Conservation (phyloP, 345 rosid genomes). For the Sonneratia caseolaris region DNA sequence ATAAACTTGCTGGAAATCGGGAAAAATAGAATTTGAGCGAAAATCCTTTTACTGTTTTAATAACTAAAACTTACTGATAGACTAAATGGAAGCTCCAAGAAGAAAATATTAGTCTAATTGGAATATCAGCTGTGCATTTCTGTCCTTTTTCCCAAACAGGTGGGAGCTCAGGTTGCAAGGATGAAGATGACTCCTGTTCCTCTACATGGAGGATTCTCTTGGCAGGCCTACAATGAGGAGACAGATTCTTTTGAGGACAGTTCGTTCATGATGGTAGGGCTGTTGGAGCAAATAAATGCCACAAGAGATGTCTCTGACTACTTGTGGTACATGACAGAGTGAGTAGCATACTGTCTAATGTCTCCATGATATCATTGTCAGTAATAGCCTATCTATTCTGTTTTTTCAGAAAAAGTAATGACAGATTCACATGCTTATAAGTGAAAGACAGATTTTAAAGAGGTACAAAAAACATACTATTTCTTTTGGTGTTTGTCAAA, state of each 20-base stretch:
- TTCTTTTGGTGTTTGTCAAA: neutral
- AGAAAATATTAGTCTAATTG: neutral
- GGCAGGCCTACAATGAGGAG: constrained; percentile 88
- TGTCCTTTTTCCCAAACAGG: constrained; percentile 25
- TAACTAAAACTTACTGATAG: neutral
- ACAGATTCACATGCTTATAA: too few relatives aligned
- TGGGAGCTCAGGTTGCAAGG: constrained; percentile 77
- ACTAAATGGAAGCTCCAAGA: neutral
- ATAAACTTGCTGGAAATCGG: too few relatives aligned
- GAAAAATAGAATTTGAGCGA: too few relatives aligned
- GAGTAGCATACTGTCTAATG: constrained; percentile 24
- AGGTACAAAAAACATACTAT: neutral
- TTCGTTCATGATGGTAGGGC: constrained; percentile 68
- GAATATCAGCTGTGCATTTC: neutral
- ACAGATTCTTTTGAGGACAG: constrained; percentile 52
- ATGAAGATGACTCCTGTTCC: constrained; percentile 88
- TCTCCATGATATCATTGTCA: neutral
- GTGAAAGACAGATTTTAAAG: too few relatives aligned
- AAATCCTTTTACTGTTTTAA: too few relatives aligned
- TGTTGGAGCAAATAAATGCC: constrained; percentile 92
- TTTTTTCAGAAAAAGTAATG: too few relatives aligned
- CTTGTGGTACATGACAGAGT: constrained; percentile 98
- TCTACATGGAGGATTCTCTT: constrained; percentile 73
- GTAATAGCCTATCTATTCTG: too few relatives aligned
- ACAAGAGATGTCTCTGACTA: constrained; percentile 86